These are phyloP conservation scores for Lentinula detonsa DNA, from an alignment of 768 basidiomycete genomes.

Conservation along the genomic window DNA sequence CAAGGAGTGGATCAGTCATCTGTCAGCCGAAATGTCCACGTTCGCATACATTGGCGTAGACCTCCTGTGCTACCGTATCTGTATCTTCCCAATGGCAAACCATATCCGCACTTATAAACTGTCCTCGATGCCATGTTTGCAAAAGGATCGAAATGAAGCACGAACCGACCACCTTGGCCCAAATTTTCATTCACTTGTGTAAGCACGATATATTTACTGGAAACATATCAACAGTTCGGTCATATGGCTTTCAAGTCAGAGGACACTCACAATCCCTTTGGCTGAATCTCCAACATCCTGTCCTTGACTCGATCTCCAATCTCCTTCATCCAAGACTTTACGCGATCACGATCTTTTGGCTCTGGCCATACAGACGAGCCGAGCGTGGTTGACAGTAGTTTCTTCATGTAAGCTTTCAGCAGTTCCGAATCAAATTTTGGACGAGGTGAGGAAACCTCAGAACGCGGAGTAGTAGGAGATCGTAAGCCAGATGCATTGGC, in stretches of 20 bases:
- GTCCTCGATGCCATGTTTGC: background rate
- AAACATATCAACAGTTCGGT: conserved; percentile 10
- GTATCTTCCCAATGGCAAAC: conserved; percentile 86
- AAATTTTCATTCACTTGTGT: conserved; percentile 82
- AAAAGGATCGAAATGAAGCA: conserved; percentile 2
- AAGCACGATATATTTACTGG: conserved; percentile 81
- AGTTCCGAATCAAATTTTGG: conserved; percentile 69
- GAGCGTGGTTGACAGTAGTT: conserved; percentile 66
- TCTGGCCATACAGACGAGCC: conserved; percentile 63
- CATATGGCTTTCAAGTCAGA: background rate
- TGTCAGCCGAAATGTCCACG: background rate
- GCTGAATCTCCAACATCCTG: conserved; percentile 79
- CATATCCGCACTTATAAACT: conserved; percentile 59
- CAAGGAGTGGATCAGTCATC: background rate
- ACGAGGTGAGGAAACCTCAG: conserved; percentile 49
- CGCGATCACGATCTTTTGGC: conserved; percentile 59
- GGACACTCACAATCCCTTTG: conserved; percentile 69
- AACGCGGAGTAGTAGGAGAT: conserved; percentile 58
- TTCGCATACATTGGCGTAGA: conserved; percentile 67
- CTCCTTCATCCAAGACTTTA: conserved; percentile 76
- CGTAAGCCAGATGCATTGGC: conserved; percentile 39
- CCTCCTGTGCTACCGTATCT: conserved; percentile 71
- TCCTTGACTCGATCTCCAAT: conserved; percentile 82
- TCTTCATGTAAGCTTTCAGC: conserved; percentile 77
- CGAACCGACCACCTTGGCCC: conserved; percentile 81